phyloP scores from a whole-genome alignment of 1,284 basidiomycete species.

The Ceratobasidium sp. region DNA sequence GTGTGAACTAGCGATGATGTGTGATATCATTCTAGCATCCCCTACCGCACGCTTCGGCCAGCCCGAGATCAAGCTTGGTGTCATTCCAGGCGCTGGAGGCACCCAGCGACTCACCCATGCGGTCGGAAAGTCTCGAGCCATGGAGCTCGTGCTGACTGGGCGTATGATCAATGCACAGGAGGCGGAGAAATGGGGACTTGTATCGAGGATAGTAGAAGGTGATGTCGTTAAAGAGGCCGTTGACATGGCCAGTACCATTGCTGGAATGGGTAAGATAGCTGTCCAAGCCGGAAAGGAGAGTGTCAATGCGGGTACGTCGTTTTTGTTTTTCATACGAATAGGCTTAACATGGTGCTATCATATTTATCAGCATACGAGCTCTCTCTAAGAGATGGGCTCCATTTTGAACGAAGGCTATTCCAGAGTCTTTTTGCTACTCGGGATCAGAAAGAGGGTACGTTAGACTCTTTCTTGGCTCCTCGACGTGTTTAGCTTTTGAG shows the following conservation, averaged over 20 bases:
- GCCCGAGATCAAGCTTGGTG: constrained; percentile 96
- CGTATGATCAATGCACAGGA: constrained; percentile 81
- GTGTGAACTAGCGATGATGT: constrained; percentile 94
- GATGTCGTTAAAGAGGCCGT: constrained; percentile 90
- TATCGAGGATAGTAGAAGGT: constrained; percentile 82
- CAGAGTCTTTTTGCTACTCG: constrained; percentile 92
- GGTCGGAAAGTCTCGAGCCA: constrained; percentile 92
- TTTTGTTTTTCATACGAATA: too few relatives aligned
- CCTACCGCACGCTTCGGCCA: constrained; percentile 94
- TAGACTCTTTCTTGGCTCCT: background rate
- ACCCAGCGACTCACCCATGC: constrained; percentile 84
- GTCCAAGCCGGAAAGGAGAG: constrained; percentile 95
- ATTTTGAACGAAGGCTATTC: constrained; percentile 91
- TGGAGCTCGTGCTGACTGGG: constrained; percentile 95
- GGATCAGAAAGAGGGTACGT: constrained; percentile 95
- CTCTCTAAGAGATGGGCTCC: constrained; percentile 81
- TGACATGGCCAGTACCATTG: constrained; percentile 80
- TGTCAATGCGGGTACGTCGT: constrained; percentile 80
- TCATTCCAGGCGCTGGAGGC: constrained; percentile 87
- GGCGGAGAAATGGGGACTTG: constrained; percentile 86
- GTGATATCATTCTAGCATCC: constrained; percentile 96
- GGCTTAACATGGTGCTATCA: too few relatives aligned
- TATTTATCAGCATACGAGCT: constrained; percentile 77
- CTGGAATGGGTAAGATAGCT: constrained; percentile 83
- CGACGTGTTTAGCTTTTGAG: constrained; percentile 4